Base-by-base conservation (phyloP, 2,329 filamentous ascomycete genomes). In the Trichoderma atroviride region DNA sequence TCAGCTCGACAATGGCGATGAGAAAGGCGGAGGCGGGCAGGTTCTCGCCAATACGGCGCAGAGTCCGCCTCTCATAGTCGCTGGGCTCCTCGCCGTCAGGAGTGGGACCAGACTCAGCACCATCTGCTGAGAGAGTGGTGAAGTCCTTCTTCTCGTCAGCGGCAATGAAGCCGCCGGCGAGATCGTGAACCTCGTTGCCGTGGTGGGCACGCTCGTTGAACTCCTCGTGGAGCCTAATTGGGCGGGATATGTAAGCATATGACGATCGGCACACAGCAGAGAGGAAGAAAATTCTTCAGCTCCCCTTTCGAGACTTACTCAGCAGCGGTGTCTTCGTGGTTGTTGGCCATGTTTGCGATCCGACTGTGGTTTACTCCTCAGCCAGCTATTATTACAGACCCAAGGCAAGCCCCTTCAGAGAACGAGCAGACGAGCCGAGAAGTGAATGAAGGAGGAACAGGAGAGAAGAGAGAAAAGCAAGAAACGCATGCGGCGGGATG, bases 21-120 rank as follows among this genome's bases (percentile, higher is more conserved):
- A 88, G 79, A 79, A 84, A 88, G 64, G 86, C 86, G 0, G 85
- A 86, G 40, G 83, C 71, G 14, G 87, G 87, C 60, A 88, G 78
- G 70, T 83, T 84, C 77, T 88, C 86, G 50, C 84, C 84, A 37
- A 88, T 73, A 72, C 86, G 85, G 59, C 83, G 84, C 64, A 88
- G 77, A 4, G 80, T 81, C 29, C 73, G 77, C 77, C 81, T 83
- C 77, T 88, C 86, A 22, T 83, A 79, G 1, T 85, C 81, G 29
- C 79, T 87, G 60, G 86, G 86, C 75, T 87, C 85, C 63, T 82
- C 82, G 59, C 85, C 84, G 70, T 86, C 85, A 24, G 78, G 58
- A 1, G 79, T 81, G 37, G 75, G 74, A 1, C 73, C 76, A 1
- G 72, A 72, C 70, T 80, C 78, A 6, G 72, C 69, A 37, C 74